Percentiles rank a stretch among this genome's conserved stretches.
phyloP scores from a whole-genome alignment of 1,284 basidiomycete genomes.

The Ustilago bromivora region DNA sequence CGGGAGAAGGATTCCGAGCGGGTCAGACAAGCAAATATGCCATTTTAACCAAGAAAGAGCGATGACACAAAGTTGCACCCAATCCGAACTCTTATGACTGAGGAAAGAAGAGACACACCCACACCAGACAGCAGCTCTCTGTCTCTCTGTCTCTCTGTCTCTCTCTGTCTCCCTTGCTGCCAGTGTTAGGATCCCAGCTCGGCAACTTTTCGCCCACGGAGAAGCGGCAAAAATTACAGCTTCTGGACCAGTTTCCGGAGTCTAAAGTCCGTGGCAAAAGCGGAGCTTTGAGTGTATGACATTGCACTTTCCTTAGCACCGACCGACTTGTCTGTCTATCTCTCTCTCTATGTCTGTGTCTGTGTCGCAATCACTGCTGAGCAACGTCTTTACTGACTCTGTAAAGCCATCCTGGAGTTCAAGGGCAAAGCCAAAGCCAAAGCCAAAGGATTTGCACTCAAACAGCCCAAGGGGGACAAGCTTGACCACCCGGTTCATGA shows the following conservation, averaged over 20 bases:
- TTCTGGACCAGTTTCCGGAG: background rate
- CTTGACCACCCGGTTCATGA: too few relatives aligned
- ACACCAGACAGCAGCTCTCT: too few relatives aligned
- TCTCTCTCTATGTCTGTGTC: too few relatives aligned
- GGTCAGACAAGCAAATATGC: too few relatives aligned
- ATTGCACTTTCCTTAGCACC: background rate
- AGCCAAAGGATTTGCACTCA: too few relatives aligned
- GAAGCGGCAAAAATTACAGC: conserved; percentile 2
- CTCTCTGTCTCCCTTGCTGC: too few relatives aligned
- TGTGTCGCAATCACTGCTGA: background rate
- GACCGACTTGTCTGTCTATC: conserved; percentile 1
- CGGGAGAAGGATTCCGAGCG: background rate
- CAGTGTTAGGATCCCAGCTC: background rate
- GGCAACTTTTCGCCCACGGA: background rate
- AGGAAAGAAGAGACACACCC: background rate
- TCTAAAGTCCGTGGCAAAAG: conserved; percentile 31
- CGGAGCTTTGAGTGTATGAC: background rate
- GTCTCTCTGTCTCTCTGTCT: too few relatives aligned
- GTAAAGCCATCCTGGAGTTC: too few relatives aligned
- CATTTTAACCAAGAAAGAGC: background rate
- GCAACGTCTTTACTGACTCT: background rate
- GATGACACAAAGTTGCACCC: conserved; percentile 5
- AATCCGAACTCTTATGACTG: background rate
- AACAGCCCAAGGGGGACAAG: too few relatives aligned
- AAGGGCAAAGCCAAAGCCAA: too few relatives aligned